Evolutionary conservation across 352 stramenopile genomes (phyloP), one percentile per base, ranked within the genome.

Genomic region (Phytopythium oedochilum): DNA sequence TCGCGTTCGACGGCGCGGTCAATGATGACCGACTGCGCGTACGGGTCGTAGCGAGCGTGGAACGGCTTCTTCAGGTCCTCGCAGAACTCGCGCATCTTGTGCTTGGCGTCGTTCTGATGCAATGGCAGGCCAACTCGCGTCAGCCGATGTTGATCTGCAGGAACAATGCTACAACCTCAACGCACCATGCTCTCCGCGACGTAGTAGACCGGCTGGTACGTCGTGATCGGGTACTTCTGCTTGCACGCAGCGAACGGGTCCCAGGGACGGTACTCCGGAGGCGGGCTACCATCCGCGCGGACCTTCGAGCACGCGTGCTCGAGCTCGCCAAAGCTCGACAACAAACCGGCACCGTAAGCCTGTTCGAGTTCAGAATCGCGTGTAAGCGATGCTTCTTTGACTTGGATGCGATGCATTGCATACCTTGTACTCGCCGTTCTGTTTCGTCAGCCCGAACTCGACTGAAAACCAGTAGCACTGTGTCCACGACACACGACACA

Each of bases 401-500:
- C 29, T 5, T 34, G n/a, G n/a, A n/a, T n/a, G n/a, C n/a, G n/a
- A n/a, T 34, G 29, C 49, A 38, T 31, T 22, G 54, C 57, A 6
- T 31, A 88, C 84, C 83, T 98, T 99, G 69, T 94, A 86, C 53
- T 95, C 81, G 11, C 90, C 93, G 63, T 90, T 81, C 64, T 98
- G 85, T 57, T 89, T 88, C 61, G 88, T 98, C 31, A 99, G 47
- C 9, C 97, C 97, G 60, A 99, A 99, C 75, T 99, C 97, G 17
- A 99, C 96, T 10, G 92, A 98, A 78, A 98, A 97, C 96, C 96
- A 99, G 78, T 99, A 99, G 77, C 93, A 98, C 62, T 91, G 53
- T 3, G 51, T 51, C 48, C 31, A 57, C 14, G 15, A 3, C 48
- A 42, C 26, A 53, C 5, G 11, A 51, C 10, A 43, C 35, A 48